Conservation (phyloP, 2,329 filamentous ascomycete genomes). For the Pseudogymnoascus sp. region DNA sequence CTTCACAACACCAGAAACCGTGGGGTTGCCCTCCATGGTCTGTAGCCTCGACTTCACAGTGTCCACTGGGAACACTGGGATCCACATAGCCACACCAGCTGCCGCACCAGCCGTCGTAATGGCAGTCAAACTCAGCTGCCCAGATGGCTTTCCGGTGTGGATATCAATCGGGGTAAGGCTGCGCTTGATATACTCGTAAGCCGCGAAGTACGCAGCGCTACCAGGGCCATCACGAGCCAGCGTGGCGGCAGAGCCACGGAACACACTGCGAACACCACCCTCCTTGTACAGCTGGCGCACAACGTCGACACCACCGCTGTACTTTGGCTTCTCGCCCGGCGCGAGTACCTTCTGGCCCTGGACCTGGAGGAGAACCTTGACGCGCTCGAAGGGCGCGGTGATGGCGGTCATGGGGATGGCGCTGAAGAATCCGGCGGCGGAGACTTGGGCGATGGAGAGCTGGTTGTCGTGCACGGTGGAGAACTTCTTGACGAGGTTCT, state of each 20-base stretch:
- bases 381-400: constrained; percentile 97
- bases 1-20: constrained; percentile 68
- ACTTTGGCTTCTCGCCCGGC: constrained; percentile 87
- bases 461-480: constrained; percentile 56
- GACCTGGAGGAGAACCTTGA: constrained; percentile 97
- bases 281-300: constrained; percentile 88
- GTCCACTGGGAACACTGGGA: constrained; percentile 94
- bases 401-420: constrained; percentile 96
- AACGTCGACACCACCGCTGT: constrained; percentile 79
- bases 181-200: constrained; percentile 94
- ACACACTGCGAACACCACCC: constrained; percentile 84
- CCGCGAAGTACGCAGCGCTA: constrained; percentile 89
- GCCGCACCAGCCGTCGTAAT: constrained; percentile 81
- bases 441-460: constrained; percentile 79
- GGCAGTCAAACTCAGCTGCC: constrained; percentile 71
- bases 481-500: constrained; percentile 67
- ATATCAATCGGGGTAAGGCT: constrained; percentile 74
- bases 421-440: constrained; percentile 91
- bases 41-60: constrained; percentile 93
- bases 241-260: constrained; percentile 83
- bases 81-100: constrained; percentile 97
- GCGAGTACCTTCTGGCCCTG: constrained; percentile 82
- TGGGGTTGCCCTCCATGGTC: constrained; percentile 78
- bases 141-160: constrained; percentile 59
- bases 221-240: constrained; percentile 90